Conservation (phyloP, 1,284 basidiomycete species). For the Microbotryum saponariae region DNA sequence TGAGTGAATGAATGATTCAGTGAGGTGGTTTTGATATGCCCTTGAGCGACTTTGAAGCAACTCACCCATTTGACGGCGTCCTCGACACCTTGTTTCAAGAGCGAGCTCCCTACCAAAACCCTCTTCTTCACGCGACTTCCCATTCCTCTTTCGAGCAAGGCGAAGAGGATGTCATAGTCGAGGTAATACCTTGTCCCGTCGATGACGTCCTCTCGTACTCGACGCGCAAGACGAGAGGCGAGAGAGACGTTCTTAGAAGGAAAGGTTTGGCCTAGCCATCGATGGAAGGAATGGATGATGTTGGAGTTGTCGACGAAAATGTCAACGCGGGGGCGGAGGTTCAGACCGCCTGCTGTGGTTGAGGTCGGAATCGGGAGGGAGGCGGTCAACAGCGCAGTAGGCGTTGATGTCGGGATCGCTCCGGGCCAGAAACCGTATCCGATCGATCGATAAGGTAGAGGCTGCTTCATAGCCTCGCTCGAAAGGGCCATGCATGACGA, state of each 20-base stretch:
- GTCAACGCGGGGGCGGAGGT: conserved; percentile 14
- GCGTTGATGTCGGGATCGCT: conserved; percentile 13
- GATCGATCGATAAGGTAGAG: conserved; percentile 14
- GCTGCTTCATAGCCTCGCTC: conserved; percentile 10
- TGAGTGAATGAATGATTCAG: too few species aligned
- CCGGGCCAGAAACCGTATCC: conserved; percentile 27
- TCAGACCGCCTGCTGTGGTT: conserved; percentile 8
- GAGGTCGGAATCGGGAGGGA: background rate
- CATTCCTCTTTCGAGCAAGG: conserved; percentile 26
- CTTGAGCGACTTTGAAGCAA: background rate
- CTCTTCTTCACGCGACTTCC: conserved; percentile 20
- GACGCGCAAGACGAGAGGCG: too few species aligned
- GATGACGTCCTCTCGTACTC: too few species aligned
- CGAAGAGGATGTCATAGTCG: conserved; percentile 26
- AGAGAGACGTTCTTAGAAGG: too few species aligned
- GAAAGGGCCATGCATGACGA: conserved; percentile 6
- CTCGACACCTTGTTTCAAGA: conserved; percentile 26
- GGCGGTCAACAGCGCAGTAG: conserved; percentile 19
- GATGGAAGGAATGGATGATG: conserved; percentile 26
- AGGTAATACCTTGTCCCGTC: background rate
- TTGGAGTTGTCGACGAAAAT: conserved; percentile 33
- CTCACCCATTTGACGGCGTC: conserved; percentile 27
- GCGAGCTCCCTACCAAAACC: conserved; percentile 23
- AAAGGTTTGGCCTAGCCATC: too few species aligned
- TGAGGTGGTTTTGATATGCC: too few species aligned